phyloP scores from a whole-genome alignment of 495 filamentous ascomycete species.

The Hypoxylon cercidicola region DNA sequence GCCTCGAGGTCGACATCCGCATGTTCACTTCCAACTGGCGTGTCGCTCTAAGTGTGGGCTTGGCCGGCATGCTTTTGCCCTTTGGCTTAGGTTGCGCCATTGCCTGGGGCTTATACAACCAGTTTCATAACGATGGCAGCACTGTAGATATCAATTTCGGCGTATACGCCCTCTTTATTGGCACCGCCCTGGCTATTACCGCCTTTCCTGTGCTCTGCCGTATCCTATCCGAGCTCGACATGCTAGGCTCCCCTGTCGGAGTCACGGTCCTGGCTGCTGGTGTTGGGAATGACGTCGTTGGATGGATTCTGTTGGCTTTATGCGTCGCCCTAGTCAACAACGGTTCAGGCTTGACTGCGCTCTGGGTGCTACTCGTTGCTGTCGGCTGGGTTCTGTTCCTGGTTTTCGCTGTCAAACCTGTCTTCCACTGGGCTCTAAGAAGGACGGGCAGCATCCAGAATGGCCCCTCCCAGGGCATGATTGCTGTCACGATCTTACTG shows the following conservation, averaged over 20 bases:
- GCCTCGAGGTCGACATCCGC: conserved; percentile 91
- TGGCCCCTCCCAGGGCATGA: conserved; percentile 87
- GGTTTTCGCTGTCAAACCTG: conserved; percentile 76
- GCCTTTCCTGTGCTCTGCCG: conserved; percentile 96
- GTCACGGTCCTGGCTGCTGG: conserved; percentile 92
- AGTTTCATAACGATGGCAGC: conserved; percentile 74
- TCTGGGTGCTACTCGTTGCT: conserved; percentile 84
- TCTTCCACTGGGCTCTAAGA: conserved; percentile 78
- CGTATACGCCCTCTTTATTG: conserved; percentile 91
- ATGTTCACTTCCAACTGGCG: conserved; percentile 88
- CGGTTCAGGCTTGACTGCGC: conserved; percentile 80
- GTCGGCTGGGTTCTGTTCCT: conserved; percentile 83
- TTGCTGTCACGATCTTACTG: conserved; percentile 83
- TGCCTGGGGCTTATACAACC: conserved; percentile 84
- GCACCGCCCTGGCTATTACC: conserved; percentile 94
- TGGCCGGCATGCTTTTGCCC: conserved; percentile 87
- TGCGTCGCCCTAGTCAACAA: conserved; percentile 96
- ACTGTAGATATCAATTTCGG: conserved; percentile 77
- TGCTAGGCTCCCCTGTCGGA: conserved; percentile 85
- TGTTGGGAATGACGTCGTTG: conserved; percentile 94
- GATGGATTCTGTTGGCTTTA: conserved; percentile 93
- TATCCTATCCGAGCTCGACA: conserved; percentile 91
- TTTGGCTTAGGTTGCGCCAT: conserved; percentile 76
- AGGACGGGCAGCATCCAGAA: conserved; percentile 84
- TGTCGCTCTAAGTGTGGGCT: conserved; percentile 80